Percentiles rank a stretch among this genome's conserved stretches.
phyloP scores from a whole-genome alignment of 306 rosid genomes.

The Malus sieversii region DNA sequence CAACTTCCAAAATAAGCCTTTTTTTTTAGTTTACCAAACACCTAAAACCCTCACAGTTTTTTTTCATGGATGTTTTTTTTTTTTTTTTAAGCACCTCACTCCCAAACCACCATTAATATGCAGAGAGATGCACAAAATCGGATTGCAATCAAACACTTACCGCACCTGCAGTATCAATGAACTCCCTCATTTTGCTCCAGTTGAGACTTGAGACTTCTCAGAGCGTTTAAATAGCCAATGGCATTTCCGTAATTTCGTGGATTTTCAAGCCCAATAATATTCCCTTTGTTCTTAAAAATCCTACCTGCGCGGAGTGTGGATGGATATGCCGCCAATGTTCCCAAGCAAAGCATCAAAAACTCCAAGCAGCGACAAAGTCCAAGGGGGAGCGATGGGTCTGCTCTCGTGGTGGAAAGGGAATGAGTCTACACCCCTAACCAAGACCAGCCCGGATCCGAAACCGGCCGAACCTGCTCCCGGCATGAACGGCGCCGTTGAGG shows the following conservation, averaged over 20 bases:
- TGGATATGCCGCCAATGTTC: neutral
- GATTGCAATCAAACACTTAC: neutral
- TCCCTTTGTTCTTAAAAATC: neutral
- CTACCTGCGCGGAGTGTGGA: neutral
- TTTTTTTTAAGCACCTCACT: too few relatives aligned
- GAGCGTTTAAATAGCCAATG: neutral
- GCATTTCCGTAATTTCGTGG: neutral
- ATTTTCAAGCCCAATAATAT: neutral
- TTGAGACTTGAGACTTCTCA: too few relatives aligned
- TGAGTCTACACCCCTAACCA: conserved; percentile 11
- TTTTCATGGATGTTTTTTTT: too few relatives aligned
- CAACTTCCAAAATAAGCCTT: too few relatives aligned
- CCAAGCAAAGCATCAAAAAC: neutral
- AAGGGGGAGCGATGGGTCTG: conserved; percentile 46
- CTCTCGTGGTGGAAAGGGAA: conserved; percentile 72
- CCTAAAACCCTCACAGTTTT: too few relatives aligned
- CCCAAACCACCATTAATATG: too few relatives aligned
- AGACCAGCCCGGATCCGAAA: conserved; percentile 2
- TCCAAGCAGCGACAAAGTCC: neutral
- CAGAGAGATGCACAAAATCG: neutral
- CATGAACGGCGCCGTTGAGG: conserved; percentile 80
- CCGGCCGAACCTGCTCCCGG: conserved; percentile 47
- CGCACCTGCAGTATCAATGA: neutral
- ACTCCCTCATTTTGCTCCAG: neutral
- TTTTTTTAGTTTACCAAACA: too few relatives aligned